Conservation (phyloP, 2,329 filamentous ascomycete species). For the Cladosporium halotolerans region DNA sequence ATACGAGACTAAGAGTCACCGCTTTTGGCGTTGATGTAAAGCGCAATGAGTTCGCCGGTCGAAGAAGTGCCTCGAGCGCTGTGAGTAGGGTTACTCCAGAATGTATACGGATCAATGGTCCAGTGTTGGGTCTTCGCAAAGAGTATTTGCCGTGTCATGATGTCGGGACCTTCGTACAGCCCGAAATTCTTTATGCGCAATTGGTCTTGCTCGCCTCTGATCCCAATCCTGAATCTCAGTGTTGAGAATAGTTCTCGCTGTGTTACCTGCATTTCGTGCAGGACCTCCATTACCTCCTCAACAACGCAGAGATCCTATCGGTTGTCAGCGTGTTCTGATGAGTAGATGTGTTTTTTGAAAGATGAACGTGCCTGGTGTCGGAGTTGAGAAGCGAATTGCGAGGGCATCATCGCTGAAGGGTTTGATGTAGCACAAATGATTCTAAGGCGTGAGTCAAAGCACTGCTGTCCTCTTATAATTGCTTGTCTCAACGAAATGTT, state of each 20-base stretch:
- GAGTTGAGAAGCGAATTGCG: not conserved
- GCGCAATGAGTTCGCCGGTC: not conserved
- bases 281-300: not conserved
- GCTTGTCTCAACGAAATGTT: not conserved
- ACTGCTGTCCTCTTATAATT: not conserved
- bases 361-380: not conserved
- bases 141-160: not conserved
- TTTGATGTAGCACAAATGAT: not conserved
- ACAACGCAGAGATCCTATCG: not conserved
- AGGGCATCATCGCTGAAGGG: not conserved
- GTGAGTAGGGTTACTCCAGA: not conserved
- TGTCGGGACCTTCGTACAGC: not conserved
- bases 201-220: not conserved
- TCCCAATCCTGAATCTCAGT: not conserved
- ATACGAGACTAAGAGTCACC: conserved; percentile 1
- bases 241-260: not conserved
- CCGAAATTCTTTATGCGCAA: not conserved
- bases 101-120: not conserved
- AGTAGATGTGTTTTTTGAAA: not conserved
- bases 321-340: not conserved
- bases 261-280: not conserved
- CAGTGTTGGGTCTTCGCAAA: not conserved
- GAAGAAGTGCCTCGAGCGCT: not conserved
- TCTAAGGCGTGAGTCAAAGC: not conserved
- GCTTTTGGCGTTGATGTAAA: not conserved